A percentile compares a stretch with the other conserved stretches of the same genome.
phyloP scores from a whole-genome alignment of 1,139 yeast species.

The Kodamaea sp. region DNA sequence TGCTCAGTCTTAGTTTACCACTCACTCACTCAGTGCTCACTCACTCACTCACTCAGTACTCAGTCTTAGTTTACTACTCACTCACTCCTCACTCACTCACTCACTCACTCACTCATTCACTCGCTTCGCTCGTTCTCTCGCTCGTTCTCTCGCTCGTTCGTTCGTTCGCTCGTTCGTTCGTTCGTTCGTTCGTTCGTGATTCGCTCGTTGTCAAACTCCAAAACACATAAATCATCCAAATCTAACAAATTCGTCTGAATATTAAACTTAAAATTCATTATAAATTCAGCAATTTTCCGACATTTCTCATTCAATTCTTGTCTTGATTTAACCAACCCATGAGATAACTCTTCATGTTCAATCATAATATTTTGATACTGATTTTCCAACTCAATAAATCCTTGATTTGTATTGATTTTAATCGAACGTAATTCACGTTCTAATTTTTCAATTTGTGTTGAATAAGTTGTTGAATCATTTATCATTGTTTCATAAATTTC shows the following conservation, averaged over 20 bases:
- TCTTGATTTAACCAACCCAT: constrained; percentile 46
- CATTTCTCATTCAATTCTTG: constrained; percentile 51
- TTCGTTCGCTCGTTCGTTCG: constrained; percentile 4
- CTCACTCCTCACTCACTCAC: too few species aligned
- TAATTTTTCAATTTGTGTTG: constrained; percentile 62
- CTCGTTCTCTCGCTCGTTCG: too few species aligned
- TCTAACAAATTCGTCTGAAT: constrained; percentile 59
- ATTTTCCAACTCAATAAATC: constrained; percentile 53
- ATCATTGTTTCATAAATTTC: constrained; percentile 56
- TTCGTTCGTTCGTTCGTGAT: too few species aligned
- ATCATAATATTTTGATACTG: constrained; percentile 52
- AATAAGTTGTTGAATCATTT: constrained; percentile 50
- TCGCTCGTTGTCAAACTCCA: constrained; percentile 29
- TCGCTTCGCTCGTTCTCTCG: too few species aligned
- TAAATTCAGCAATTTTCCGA: constrained; percentile 53
- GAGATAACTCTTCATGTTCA: constrained; percentile 51
- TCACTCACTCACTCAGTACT: too few species aligned
- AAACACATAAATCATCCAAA: constrained; percentile 44
- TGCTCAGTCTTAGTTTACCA: too few species aligned
- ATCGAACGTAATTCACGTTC: constrained; percentile 59
- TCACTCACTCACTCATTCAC: too few species aligned
- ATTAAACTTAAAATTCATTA: constrained; percentile 61
- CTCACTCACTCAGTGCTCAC: too few species aligned
- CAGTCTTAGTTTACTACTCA: too few species aligned
- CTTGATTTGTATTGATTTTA: constrained; percentile 52